phyloP scores from a whole-genome alignment of 2,329 filamentous ascomycete genomes.

The Ramularia collo-cygni region DNA sequence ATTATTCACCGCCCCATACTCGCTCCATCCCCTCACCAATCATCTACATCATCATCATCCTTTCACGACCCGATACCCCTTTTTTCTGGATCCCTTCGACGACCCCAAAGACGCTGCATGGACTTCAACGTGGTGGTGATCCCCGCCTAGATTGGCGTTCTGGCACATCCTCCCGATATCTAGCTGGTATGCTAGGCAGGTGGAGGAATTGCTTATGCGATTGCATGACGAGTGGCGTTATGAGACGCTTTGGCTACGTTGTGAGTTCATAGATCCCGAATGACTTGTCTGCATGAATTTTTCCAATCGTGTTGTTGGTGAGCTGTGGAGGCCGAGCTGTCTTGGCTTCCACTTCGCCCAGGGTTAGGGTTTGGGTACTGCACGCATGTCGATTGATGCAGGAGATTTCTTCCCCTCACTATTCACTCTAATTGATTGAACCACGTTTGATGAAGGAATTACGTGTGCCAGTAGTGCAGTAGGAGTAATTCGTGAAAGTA shows the following conservation, averaged over 20 bases:
- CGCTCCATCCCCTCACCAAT: constrained; percentile 5
- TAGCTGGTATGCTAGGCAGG: too few species aligned
- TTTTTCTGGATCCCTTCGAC: constrained; percentile 21
- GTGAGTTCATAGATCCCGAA: constrained; percentile 11
- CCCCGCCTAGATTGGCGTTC: constrained; percentile 3
- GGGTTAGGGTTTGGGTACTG: too few species aligned
- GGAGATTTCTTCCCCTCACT: too few species aligned
- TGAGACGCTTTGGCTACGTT: constrained; percentile 6
- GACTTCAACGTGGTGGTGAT: constrained; percentile 9
- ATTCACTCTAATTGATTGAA: too few species aligned
- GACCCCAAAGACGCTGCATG: constrained; percentile 14
- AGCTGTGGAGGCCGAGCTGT: too few species aligned
- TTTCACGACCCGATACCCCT: constrained; percentile 12
- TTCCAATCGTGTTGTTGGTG: too few species aligned
- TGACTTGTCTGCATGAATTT: not conserved
- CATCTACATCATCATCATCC: constrained; percentile 2
- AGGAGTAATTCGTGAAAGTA: too few species aligned
- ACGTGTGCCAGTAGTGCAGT: too few species aligned
- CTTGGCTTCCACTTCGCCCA: too few species aligned
- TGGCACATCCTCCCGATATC: constrained; percentile 1
- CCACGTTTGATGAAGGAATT: too few species aligned
- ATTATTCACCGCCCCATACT: constrained; percentile 13
- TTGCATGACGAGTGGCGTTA: constrained; percentile 1
- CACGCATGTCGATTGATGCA: too few species aligned
- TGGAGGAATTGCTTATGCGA: constrained; percentile 1